Conservation (phyloP, 169 alveolate species). For the Cryptosporidium sp. region DNA sequence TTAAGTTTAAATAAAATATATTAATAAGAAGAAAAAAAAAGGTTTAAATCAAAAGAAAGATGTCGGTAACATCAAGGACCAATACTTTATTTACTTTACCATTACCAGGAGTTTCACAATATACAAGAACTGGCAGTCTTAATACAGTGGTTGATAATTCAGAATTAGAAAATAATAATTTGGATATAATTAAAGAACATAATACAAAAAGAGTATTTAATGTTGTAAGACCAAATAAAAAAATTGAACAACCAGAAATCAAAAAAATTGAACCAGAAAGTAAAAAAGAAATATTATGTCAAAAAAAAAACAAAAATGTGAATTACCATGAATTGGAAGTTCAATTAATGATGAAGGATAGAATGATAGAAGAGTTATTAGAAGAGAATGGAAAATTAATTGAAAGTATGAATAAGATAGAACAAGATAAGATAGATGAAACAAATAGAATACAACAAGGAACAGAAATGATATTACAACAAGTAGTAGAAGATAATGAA, state of each 20-base stretch:
- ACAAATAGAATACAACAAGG: slow-evolving; percentile 61
- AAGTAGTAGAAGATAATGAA: slow-evolving; percentile 73
- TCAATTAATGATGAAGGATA: slow-evolving; percentile 67
- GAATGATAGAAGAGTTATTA: slow-evolving; percentile 58
- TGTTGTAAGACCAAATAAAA: neutral
- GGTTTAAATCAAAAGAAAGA: neutral
- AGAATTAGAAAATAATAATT: slow-evolving; percentile 13
- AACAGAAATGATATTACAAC: slow-evolving; percentile 63
- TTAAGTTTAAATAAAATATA: neutral
- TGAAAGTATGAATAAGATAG: slow-evolving; percentile 47
- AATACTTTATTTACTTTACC: slow-evolving; percentile 54
- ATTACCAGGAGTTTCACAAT: slow-evolving; percentile 49
- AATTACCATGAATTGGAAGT: slow-evolving; percentile 59
- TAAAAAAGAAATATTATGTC: neutral
- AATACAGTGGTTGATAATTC: slow-evolving; percentile 26
- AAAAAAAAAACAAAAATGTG: neutral
- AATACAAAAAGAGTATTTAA: neutral
- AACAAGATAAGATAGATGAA: slow-evolving; percentile 61
- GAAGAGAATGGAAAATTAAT: slow-evolving; percentile 60
- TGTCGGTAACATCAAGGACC: slow-evolving; percentile 31
- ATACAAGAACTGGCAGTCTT: slow-evolving; percentile 37
- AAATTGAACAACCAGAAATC: neutral
- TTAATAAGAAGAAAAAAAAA: neutral
- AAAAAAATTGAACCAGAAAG: neutral
- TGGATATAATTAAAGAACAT: slow-evolving; percentile 13